phyloP scores from a whole-genome alignment of 306 rosid species.

The Clitoria ternatea region DNA sequence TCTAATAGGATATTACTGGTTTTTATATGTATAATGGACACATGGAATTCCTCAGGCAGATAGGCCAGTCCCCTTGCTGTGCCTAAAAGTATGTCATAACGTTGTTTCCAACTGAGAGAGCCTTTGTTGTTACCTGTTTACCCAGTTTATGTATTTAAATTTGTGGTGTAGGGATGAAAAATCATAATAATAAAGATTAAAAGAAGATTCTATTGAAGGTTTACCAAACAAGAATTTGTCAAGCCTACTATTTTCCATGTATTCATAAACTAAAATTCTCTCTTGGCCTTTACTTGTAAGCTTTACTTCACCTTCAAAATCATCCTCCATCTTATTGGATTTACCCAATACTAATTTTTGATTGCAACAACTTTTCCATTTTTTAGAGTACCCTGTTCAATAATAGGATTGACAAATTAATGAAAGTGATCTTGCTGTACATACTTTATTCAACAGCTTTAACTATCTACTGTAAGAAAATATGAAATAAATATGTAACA shows the following conservation, averaged over 20 bases:
- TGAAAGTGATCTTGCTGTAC: too few species aligned
- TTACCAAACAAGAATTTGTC: conserved; percentile 67
- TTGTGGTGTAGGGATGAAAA: neutral
- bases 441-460: too few species aligned
- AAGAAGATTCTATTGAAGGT: neutral
- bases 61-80: conserved; percentile 65
- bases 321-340: conserved; percentile 38
- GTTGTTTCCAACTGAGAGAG: conserved; percentile 59
- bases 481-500: too few species aligned
- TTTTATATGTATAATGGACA: conserved; percentile 63
- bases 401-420: neutral
- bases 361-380: conserved; percentile 66
- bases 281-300: conserved; percentile 64
- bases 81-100: conserved; percentile 48
- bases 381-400: conserved; percentile 50
- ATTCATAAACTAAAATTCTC: conserved; percentile 59
- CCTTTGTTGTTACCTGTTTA: conserved; percentile 45
- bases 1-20: conserved; percentile 58
- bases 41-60: conserved; percentile 61
- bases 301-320: conserved; percentile 62
- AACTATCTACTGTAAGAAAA: too few species aligned
- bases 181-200: neutral
- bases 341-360: conserved; percentile 47
- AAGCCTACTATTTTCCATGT: conserved; percentile 63
- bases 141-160: neutral